Base-by-base conservation (phyloP, 768 basidiomycete genomes). In the Pleurotus ostreatus region DNA sequence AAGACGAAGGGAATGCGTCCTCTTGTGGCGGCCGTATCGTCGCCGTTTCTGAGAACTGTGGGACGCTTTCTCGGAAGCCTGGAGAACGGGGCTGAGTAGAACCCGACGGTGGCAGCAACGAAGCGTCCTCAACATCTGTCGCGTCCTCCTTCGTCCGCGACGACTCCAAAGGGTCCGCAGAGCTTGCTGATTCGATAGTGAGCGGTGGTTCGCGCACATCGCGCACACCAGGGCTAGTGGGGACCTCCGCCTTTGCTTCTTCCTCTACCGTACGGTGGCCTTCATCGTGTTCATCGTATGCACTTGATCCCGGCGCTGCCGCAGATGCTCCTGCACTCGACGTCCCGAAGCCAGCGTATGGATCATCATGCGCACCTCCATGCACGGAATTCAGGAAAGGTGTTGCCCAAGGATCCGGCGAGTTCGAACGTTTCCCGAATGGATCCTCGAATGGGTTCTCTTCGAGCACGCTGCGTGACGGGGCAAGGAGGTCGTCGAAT, bases 391-490 rank as follows among this genome's bases (percentile, higher is more conserved):
- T 65, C 43, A 75, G 75, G 59, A 78, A 84, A 39, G 82, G 84
- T 57, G 78, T 80, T 3, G 85, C 74, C 89, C 89, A 92, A 61
- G 89, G 89, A 68, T 91, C 89, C 43, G 87, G 85, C 16, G 88
- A 89, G 60, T 70, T 66, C 18, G 87, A 83, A 43, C 88, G 79
- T 57, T 80, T 79, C n/a, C 78, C 73, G 62, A 89, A 89, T 4
- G 86, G 85, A 65, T 88, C 83, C 39, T 82, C 82, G 58, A 92
- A 91, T 0, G 89, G 89, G 62, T 91, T 90, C 56, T 83, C 78
- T 66, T 88, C 86, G n/a, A 89, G 73, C 39, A 73, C 77, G 61
- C 70, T 74, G 61, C 81, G 79, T 23, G 86, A 85, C 52, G 81
- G 77, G 9, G 74, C 74, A 37, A 92, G 77, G 47, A 92, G 69